Base-by-base conservation (phyloP, 2,329 filamentous ascomycete species). In the Penicillium sp. region DNA sequence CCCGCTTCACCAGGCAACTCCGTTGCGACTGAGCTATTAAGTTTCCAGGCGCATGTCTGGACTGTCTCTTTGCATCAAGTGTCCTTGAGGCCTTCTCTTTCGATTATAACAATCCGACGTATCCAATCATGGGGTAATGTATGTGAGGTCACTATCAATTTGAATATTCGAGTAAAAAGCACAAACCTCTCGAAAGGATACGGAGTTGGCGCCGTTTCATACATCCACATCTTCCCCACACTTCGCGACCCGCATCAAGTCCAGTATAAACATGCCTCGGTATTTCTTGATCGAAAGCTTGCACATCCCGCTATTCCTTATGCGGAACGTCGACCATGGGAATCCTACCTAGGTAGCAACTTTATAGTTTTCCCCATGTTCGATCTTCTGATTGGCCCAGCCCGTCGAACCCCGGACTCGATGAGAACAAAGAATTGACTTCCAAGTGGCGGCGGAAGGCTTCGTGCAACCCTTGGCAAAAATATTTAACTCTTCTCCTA, bases 251-350 rank as follows among this genome's bases (percentile, higher is more conserved):
- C 54, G 49, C 54, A 48, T 46, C n/a, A n/a, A n/a, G n/a, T n/a
- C n/a, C n/a, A n/a, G n/a, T n/a, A n/a, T n/a, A n/a, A 25, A n/a
- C 9, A 23, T 49, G 46, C 57, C 57, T 60, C 57, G 57, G 57
- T 43, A 54, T 46, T 48, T 50, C 50, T 49, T 17, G 39, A 37
- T 44, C 40, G 42, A 22, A 41, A 42, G 34, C 27, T 41, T 33
- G 35, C 6, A 11, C 8, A n/a, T 41, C 28, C 40, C 44, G 44
- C 40, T 47, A 45, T 42, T 35, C 30, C 37, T 38, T 41, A 39
- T 37, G n/a, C n/a, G n/a, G n/a, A n/a, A n/a, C n/a, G n/a, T 20
- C 36, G 30, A 15, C 16, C 25, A 5, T 27, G 10, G 10, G 11
- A 27, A 6, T 23, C 22, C 6, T 23, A 6, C 6, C 22, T 6